phyloP scores from a whole-genome alignment of 176 grass and related monocot genomes.

The Zizania latifolia region DNA sequence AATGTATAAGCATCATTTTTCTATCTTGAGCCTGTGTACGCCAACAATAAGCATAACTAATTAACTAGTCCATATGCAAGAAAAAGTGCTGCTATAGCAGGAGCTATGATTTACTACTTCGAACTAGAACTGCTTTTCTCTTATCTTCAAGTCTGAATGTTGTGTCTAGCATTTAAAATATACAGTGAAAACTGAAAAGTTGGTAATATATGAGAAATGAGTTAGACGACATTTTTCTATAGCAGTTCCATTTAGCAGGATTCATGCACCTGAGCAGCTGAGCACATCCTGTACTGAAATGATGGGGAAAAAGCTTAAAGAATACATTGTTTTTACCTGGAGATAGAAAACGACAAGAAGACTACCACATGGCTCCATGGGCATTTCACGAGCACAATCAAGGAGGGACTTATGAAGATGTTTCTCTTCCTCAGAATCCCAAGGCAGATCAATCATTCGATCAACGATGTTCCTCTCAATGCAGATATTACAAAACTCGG shows the following conservation, averaged over 20 bases:
- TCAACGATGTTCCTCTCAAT: conserved; percentile 59
- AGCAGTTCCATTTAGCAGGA: background rate
- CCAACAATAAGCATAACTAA: background rate
- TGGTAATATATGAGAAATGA: conserved; percentile 15
- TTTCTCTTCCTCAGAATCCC: conserved; percentile 83
- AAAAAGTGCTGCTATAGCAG: background rate
- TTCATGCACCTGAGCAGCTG: background rate
- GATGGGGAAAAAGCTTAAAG: background rate
- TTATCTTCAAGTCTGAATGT: conserved; percentile 1
- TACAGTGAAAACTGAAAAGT: background rate
- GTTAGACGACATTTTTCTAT: background rate
- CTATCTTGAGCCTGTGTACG: background rate
- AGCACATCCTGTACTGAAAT: background rate
- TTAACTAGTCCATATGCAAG: background rate
- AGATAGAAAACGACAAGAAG: conserved; percentile 94
- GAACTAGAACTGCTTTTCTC: background rate
- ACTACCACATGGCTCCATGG: conserved; percentile 56
- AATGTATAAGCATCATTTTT: background rate
- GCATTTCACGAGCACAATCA: conserved; percentile 56
- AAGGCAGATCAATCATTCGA: conserved; percentile 90
- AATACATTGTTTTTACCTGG: conserved; percentile 56
- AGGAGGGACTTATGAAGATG: conserved; percentile 79
- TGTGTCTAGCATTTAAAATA: background rate
- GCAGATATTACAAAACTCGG: conserved; percentile 74
- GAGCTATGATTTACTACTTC: background rate